Percentiles rank a stretch among this genome's conserved stretches.
Conservation (phyloP, 192 early-diverging fungal species). For the Thoreauomyces humboldtii region DNA sequence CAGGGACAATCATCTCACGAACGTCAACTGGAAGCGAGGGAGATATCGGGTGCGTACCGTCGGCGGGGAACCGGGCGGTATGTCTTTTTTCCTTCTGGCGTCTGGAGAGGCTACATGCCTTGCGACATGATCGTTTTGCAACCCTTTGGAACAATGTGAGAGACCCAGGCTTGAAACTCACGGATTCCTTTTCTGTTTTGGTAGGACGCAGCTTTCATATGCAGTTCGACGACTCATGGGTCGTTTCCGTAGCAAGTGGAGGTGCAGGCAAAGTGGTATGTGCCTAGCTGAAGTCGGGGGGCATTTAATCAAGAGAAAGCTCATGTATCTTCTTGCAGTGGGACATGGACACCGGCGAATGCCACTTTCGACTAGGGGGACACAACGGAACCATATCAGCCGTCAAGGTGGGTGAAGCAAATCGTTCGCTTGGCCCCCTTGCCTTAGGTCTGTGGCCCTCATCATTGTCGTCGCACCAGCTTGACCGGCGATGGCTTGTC, state of each 20-base stretch:
- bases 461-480: too few species aligned
- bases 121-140: background rate
- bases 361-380: conserved; percentile 28
- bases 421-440: too few species aligned
- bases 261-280: conserved; percentile 33
- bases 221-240: conserved; percentile 48
- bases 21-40: conserved; percentile 39
- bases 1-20: conserved; percentile 46
- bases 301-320: too few species aligned
- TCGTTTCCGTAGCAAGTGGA: conserved; percentile 35
- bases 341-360: conserved; percentile 38
- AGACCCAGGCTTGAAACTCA: background rate
- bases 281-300: too few species aligned
- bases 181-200: too few species aligned
- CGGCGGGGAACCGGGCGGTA: background rate
- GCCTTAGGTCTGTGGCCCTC: too few species aligned
- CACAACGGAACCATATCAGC: conserved; percentile 44
- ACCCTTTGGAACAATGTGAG: background rate
- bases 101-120: background rate
- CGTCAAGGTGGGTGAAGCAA: conserved; percentile 45
- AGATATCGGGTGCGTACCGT: conserved; percentile 14
- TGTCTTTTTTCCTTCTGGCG: background rate
- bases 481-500: conserved; percentile 27
- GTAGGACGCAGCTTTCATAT: conserved; percentile 34
- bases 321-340: conserved; percentile 17